Base-by-base conservation (phyloP, 2,329 filamentous ascomycete species). In the Diaporthe sp. region DNA sequence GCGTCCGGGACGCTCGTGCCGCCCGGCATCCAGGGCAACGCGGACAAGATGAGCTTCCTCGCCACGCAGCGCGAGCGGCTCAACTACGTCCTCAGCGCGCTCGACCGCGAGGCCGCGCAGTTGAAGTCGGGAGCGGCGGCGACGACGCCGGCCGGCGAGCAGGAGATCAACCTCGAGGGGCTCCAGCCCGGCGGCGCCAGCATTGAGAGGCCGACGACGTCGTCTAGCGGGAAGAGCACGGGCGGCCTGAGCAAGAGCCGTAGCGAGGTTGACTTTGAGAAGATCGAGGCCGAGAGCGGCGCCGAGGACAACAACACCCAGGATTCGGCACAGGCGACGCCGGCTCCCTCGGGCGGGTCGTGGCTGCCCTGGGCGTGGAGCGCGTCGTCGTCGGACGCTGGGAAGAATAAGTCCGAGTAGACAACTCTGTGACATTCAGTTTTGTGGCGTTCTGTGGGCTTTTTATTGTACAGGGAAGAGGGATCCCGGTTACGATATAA, bases 211-310 rank as follows among this genome's bases (percentile, higher is more conserved):
- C 82, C 77, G 87, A 88, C 73, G 42, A 77, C 75, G n/a, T 78
- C 78, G n/a, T 83, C 87, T 63, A 88, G 87, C 78, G 83, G 83
- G 70, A 84, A 84, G 80, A 90, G 88, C 77, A 84, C 84, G 80
- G 89, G 88, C 76, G 91, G 87, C 4, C 85, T 98, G 80, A 93
- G 91, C 80, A 96, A 96, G 86, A 96, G 94, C 81, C 92, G 92
- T 78, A 97, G 94, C 83, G 95, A 98, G 82, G 91, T 90, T 28
- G 96, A 98, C 80, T 98, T 98, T 81, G 95, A 98, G 81, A 94
- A 95, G 82, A 94, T 97, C 79, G 94, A 97, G 77, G 92, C 92
- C 47, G 94, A 96, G 81, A 93, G 92, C 80, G 89, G 89, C 13
- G 86, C 86, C 37, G 92, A 91, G 81, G 90, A 90, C 61, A 87